Base-by-base conservation (phyloP, 1,139 yeast species). In the Candida neerlandica region DNA sequence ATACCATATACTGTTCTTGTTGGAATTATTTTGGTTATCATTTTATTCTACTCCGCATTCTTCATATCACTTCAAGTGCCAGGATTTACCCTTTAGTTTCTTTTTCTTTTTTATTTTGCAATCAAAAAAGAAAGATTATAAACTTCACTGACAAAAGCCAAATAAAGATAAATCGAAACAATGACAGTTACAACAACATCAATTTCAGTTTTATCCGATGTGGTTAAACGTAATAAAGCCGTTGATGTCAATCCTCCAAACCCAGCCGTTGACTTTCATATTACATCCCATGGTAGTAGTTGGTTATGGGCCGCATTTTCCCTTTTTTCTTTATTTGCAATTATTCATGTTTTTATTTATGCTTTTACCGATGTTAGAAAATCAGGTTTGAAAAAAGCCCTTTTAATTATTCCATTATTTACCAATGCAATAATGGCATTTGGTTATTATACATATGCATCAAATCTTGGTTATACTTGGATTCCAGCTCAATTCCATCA, bases 301-400 rank as follows among this genome's bases (percentile, higher is more conserved):
- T 85, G 89, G 89, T 73, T 81, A 55, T 85, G 89, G 89, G 80
- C 90, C 1, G 86, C 73, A 15, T 83, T 85, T 58, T 64, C 81
- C 2, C 52, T 73, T 7, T 81, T 84, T 60, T 74, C 75, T 11
- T 49, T 77, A 2, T 63, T 77, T 7, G 64, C 83, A 12, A 46
- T 83, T 19, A 58, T 65, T 41, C 78, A 80, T 59, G 72, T 73
- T 7, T 64, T 63, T 23, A 56, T 74, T 35, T 75, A 75, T 53
- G 69, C 71, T 45, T 65, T 69, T 42, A 70, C 77, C 42, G 72
- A 70, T 46, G 61, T 33, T 10, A 62, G 65, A 50, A 74, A 65
- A 48, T 57, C 61, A 35, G 63, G 67, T 1, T 54, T 71, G 47
- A 72, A 66, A 57, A 76, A 78, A 54, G 63, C 75, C 45, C 72